phyloP scores from a whole-genome alignment of 495 filamentous ascomycete species.

The Hypoxylon cercidicola region DNA sequence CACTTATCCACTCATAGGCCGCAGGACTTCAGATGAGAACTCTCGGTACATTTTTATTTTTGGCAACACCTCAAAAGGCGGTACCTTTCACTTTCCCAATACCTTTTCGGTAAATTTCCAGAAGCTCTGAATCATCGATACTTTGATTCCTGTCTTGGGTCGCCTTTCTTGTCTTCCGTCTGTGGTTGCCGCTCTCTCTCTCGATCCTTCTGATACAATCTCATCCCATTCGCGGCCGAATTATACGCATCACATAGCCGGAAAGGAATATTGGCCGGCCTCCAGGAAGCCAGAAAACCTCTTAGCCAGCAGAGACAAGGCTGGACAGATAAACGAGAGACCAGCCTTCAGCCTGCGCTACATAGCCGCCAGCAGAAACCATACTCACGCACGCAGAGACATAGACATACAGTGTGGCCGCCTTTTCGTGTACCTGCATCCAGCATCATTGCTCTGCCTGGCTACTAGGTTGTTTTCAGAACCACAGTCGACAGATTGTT shows the following conservation, averaged over 20 bases:
- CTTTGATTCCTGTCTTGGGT: conserved; percentile 22
- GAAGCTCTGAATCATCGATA: conserved; percentile 22
- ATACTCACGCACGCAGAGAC: conserved; percentile 10
- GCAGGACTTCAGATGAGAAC: conserved; percentile 30
- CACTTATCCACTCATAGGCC: conserved; percentile 33
- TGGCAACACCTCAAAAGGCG: conserved; percentile 24
- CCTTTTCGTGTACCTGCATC: conserved; percentile 17
- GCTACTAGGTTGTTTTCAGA: conserved; percentile 9
- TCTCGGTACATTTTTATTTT: conserved; percentile 13
- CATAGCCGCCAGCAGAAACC: conserved; percentile 5
- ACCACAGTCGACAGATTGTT: not conserved
- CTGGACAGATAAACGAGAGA: conserved; percentile 34
- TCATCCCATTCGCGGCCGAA: conserved; percentile 20
- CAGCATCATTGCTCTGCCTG: conserved; percentile 6
- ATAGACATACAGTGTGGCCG: conserved; percentile 10
- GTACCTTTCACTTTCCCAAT: conserved; percentile 13
- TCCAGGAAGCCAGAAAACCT: conserved; percentile 7
- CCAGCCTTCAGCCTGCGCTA: conserved; percentile 25
- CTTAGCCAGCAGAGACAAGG: conserved; percentile 32
- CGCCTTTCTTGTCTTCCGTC: conserved; percentile 18
- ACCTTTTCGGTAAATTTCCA: conserved; percentile 35
- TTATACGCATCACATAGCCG: not conserved
- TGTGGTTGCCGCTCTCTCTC: conserved; percentile 23
- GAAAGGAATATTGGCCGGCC: conserved; percentile 12
- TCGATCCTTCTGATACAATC: conserved; percentile 24